These are phyloP conservation scores for Suhomyces maxii DNA, from an alignment of 1,139 yeast genomes.

Conservation along the genomic window DNA sequence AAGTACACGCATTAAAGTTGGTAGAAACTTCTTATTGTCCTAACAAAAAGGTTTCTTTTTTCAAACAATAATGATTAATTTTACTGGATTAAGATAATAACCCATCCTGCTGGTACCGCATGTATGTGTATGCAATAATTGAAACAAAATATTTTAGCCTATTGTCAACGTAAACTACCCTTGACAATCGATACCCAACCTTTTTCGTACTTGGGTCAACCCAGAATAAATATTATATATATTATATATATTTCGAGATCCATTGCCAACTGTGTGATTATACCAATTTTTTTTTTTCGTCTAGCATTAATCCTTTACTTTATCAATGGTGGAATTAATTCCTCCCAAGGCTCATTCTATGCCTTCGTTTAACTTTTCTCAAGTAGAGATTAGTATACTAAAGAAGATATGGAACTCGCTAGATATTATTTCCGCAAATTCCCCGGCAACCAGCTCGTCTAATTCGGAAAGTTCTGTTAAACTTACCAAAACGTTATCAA, in stretches of 20 bases:
- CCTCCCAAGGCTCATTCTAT: background rate
- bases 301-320: background rate
- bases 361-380: constrained; percentile 13
- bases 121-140: background rate
- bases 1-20: background rate
- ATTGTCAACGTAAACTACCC: background rate
- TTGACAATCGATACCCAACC: too few relatives aligned
- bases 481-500: background rate
- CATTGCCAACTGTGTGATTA: background rate
- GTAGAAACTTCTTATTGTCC: background rate
- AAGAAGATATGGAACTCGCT: constrained; percentile 17
- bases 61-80: background rate
- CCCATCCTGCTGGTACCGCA: background rate
- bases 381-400: constrained; percentile 15
- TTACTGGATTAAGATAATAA: background rate
- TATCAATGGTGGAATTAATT: constrained; percentile 3
- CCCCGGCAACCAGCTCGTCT: background rate
- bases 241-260: background rate
- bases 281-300: background rate
- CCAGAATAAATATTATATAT: background rate
- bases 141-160: background rate
- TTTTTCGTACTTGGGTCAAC: background rate
- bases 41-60: background rate
- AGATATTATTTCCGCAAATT: constrained; percentile 10
- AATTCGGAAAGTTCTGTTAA: background rate